Conservation (phyloP, 2,329 filamentous ascomycete genomes). For the Claviceps sp. region DNA sequence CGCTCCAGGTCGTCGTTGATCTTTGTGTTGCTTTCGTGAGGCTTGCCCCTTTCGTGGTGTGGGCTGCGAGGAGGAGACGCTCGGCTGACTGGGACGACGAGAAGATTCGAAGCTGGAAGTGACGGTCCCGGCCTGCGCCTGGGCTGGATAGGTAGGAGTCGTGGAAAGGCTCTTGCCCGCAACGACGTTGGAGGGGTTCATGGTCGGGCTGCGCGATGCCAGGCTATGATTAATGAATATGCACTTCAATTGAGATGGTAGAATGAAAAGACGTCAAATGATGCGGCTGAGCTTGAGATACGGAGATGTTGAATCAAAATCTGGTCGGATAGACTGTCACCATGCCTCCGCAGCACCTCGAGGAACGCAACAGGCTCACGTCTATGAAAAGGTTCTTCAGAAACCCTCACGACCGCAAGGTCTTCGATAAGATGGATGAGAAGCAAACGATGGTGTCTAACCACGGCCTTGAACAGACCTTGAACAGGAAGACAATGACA, state of each 20-base stretch:
- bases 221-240: background rate
- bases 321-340: background rate
- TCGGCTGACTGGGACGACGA: slow-evolving; percentile 32
- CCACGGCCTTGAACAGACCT: background rate
- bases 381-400: background rate
- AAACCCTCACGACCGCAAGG: background rate
- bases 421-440: background rate
- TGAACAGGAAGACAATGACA: background rate
- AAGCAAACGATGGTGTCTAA: background rate
- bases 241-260: background rate
- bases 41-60: slow-evolving; percentile 63
- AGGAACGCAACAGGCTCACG: background rate
- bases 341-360: slow-evolving; percentile 1
- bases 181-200: slow-evolving; percentile 21
- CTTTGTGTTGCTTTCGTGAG: slow-evolving; percentile 70
- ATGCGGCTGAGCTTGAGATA: background rate
- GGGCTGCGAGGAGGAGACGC: slow-evolving; percentile 16
- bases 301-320: background rate
- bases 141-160: slow-evolving; percentile 26
- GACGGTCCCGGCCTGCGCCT: slow-evolving; percentile 27
- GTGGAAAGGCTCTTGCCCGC: slow-evolving; percentile 39
- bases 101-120: slow-evolving; percentile 35
- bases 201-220: slow-evolving; percentile 10
- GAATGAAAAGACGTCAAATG: background rate
- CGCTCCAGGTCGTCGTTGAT: slow-evolving; percentile 55